A percentile compares a stretch with the other conserved stretches of the same genome.
Evolutionary conservation across 371 early-diverging fungal genomes (phyloP).

Genomic region (Saksenaea oblongispora): DNA sequence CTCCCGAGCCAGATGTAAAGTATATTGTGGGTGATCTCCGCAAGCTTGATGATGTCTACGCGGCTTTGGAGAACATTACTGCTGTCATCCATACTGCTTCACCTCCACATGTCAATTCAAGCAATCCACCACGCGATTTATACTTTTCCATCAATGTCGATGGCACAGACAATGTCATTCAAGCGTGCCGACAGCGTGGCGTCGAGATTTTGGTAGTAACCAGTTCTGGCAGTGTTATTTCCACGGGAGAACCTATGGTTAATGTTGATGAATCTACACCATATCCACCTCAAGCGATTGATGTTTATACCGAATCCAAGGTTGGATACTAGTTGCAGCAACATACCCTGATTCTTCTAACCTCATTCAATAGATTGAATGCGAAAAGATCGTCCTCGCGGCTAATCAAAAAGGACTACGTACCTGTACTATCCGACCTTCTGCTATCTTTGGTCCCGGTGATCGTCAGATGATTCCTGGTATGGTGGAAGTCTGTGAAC

Average conservation of each 20-base stretch:
- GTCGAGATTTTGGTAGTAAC: constrained; percentile 85
- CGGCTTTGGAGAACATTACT: constrained; percentile 66
- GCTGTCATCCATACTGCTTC: constrained; percentile 93
- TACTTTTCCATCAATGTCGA: constrained; percentile 83
- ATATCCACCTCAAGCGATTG: constrained; percentile 75
- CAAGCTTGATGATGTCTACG: constrained; percentile 61
- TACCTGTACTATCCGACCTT: constrained; percentile 84
- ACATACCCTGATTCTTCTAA: background rate
- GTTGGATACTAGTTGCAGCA: constrained; percentile 25
- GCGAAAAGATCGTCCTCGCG: constrained; percentile 83
- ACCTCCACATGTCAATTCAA: constrained; percentile 86
- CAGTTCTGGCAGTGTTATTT: constrained; percentile 87
- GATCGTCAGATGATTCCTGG: constrained; percentile 86
- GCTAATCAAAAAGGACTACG: constrained; percentile 72
- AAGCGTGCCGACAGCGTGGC: constrained; percentile 68
- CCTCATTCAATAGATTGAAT: constrained; percentile 53
- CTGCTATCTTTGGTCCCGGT: constrained; percentile 93
- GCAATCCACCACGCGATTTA: constrained; percentile 82
- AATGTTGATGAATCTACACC: constrained; percentile 82
- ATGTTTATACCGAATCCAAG: constrained; percentile 93
- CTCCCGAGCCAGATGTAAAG: constrained; percentile 51
- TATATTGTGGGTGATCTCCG: constrained; percentile 81
- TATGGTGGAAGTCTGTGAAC: constrained; percentile 71
- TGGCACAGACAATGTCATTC: constrained; percentile 85
- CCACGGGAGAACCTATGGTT: constrained; percentile 74